Percentiles rank a stretch among this genome's conserved stretches.
Evolutionary conservation across 345 rosid genomes (phyloP).

Genomic region (Hypericum androsaemum): DNA sequence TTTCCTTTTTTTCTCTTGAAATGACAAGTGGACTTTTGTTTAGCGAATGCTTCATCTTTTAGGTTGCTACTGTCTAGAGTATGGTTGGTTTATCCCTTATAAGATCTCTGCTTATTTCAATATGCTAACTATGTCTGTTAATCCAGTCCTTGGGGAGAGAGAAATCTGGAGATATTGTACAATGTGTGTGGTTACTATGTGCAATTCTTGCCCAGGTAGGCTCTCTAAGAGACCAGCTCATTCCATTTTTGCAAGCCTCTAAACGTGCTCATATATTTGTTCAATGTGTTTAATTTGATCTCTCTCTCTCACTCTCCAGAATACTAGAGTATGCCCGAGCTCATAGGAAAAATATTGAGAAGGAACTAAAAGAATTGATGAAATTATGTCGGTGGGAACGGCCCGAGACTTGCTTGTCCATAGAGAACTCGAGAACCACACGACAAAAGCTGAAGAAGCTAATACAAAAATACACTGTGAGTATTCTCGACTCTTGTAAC

Average conservation of each 20-base stretch:
- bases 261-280: slow-evolving; percentile 7
- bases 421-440: slow-evolving; percentile 50
- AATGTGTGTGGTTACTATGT: slow-evolving; percentile 73
- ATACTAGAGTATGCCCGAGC: slow-evolving; percentile 49
- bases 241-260: neutral
- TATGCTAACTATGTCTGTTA: neutral
- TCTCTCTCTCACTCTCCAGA: slow-evolving; percentile 29
- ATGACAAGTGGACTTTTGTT: neutral
- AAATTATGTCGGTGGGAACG: slow-evolving; percentile 78
- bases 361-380: slow-evolving; percentile 52
- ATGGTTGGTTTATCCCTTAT: neutral
- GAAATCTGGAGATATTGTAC: slow-evolving; percentile 56
- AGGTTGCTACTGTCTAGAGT: neutral
- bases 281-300: slow-evolving; percentile 12
- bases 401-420: slow-evolving; percentile 37
- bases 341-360: slow-evolving; percentile 44
- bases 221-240: slow-evolving; percentile 3
- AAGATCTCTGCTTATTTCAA: neutral
- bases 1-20: neutral
- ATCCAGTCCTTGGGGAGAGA: slow-evolving; percentile 51
- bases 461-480: slow-evolving; percentile 63
- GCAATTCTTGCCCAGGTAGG: slow-evolving; percentile 83
- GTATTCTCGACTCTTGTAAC: slow-evolving; percentile 11
- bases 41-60: neutral
- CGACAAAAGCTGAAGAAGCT: slow-evolving; percentile 73